Base-by-base conservation (phyloP, 495 filamentous ascomycete genomes). In the Penicillium verhagenii region DNA sequence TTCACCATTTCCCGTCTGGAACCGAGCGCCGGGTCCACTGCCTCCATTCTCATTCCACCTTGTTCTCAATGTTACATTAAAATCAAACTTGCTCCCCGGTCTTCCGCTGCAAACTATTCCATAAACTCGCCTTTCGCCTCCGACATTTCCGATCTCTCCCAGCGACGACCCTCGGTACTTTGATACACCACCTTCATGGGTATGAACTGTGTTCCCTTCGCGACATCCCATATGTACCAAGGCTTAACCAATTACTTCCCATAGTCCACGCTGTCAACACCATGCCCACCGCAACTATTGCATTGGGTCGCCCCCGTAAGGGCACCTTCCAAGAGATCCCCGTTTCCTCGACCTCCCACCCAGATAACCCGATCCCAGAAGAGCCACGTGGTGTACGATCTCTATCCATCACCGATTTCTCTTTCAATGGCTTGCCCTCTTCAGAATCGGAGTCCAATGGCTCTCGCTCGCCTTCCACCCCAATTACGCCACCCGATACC, bases 321-420 rank as follows among this genome's bases (percentile, higher is more conserved):
- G 56, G 56, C 40, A 68, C 68, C 14, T 64, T 67, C 55, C 63
- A 62, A 49, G 64, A 56, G 24, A 70, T 79, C 33, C 72, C 73
- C n/a, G 63, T 74, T 46, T 76, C 77, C 8, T 67, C 72, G 7
- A 80, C 78, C 25, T 80, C 75, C 31, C 81, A 84, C 64, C 81
- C 82, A 10, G 66, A 79, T 47, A 80, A 84, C 56, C 81, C 81
- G 4, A 75, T 84, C 51, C 82, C 82, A 47, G 72, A 77, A 63
- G 80, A 84, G 58, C 82, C 80, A 35, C 72, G 66, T 16, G 64
- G 67, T 9, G 71, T 76, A 14, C 67, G 71, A 20, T 69, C 73
- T 3, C 63, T 76, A 7, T 73, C 73, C 9, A 59, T 74, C 49
- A 69, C 76, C 55, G 57, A 72, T 58, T 61, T 67, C 66, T 59